A percentile compares a stretch with the other conserved stretches of the same genome.
These are phyloP conservation scores for Saturnispora ahearnii DNA, from an alignment of 805 yeast genomes.

Conservation along the genomic window DNA sequence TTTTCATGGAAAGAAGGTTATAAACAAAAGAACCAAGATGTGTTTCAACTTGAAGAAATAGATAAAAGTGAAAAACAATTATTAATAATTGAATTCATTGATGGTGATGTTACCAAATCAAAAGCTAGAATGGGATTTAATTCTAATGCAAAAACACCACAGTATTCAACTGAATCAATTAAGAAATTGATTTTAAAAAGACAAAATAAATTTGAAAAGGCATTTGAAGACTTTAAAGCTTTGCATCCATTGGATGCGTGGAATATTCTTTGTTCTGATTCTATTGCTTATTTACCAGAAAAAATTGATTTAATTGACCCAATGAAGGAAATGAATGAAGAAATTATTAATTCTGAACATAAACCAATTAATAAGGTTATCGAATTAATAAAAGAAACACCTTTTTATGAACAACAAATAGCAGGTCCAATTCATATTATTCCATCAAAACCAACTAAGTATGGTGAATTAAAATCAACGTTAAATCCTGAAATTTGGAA, in stretches of 20 bases:
- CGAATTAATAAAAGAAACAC: conserved; percentile 34
- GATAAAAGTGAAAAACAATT: conserved; percentile 38
- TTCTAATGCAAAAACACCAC: conserved; percentile 40
- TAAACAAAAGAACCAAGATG: conserved; percentile 46
- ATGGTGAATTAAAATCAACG: conserved; percentile 40
- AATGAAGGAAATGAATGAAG: conserved; percentile 44
- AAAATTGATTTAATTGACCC: conserved; percentile 50
- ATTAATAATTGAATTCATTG: conserved; percentile 68
- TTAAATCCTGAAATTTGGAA: conserved; percentile 43
- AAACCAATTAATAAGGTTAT: conserved; percentile 39
- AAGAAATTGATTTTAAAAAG: conserved; percentile 52
- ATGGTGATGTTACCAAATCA: conserved; percentile 46
- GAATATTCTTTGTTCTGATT: conserved; percentile 29
- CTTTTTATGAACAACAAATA: conserved; percentile 57
- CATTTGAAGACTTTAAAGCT: conserved; percentile 30
- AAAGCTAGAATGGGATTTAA: conserved; percentile 36
- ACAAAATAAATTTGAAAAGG: conserved; percentile 39
- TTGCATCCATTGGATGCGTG: conserved; percentile 28
- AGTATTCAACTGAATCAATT: conserved; percentile 47
- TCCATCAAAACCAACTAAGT: conserved; percentile 38
- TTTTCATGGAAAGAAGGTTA: conserved; percentile 40
- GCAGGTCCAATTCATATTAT: conserved; percentile 35
- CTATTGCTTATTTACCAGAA: conserved; percentile 37
- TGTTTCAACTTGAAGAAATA: conserved; percentile 38
- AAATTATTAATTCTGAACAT: conserved; percentile 10